These are phyloP conservation scores for Volvariella surrecta DNA, from an alignment of 1,284 basidiomycete genomes.

Conservation along the genomic window DNA sequence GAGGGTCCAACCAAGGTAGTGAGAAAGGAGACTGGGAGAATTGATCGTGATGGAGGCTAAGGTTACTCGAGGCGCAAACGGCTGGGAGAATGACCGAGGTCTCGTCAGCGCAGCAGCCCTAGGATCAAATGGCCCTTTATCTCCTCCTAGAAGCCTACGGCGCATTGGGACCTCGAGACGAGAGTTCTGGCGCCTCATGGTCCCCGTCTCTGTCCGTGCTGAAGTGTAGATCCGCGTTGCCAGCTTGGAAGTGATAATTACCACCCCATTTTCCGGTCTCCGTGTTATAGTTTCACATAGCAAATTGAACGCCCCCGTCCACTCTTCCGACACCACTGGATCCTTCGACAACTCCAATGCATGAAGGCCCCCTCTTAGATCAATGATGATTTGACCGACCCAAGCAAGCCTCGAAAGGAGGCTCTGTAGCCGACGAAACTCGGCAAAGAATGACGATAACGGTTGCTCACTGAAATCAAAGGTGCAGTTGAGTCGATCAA, in stretches of 20 bases:
- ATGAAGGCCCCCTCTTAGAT: background rate
- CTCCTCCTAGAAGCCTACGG: background rate
- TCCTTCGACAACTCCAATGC: background rate
- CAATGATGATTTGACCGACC: background rate
- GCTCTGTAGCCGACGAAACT: background rate
- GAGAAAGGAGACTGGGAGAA: background rate
- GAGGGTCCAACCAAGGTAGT: background rate
- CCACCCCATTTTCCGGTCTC: background rate
- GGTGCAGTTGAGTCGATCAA: background rate
- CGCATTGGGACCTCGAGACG: background rate
- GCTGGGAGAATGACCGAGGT: background rate
- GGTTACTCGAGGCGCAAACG: background rate
- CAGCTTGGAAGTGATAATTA: background rate
- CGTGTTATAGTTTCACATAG: background rate
- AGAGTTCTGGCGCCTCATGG: background rate
- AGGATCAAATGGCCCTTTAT: background rate
- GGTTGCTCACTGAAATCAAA: background rate
- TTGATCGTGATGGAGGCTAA: background rate
- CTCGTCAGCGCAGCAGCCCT: background rate
- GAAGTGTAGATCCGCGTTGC: background rate
- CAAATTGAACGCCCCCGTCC: background rate
- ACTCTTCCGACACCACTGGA: background rate
- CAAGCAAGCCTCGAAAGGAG: background rate
- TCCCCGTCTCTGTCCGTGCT: background rate
- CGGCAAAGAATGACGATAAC: background rate